phyloP scores from a whole-genome alignment of 225 moss, liverwort and hornwort species.

The Bryum argenteum region DNA sequence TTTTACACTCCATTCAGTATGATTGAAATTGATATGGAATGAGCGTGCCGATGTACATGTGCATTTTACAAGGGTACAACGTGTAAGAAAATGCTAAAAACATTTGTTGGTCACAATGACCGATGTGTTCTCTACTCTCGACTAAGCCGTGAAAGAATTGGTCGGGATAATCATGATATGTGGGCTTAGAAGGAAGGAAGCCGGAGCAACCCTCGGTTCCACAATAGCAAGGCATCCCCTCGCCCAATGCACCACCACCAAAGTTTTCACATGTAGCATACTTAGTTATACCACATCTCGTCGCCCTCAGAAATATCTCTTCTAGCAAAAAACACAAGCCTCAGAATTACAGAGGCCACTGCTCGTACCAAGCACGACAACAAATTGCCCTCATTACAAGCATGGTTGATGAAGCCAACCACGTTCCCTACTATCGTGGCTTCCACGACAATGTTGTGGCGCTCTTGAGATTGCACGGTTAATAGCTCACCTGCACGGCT shows the following conservation, averaged over 20 bases:
- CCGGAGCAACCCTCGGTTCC: slow-evolving; percentile 72
- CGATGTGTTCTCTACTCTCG: no score
- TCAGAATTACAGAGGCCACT: slow-evolving; percentile 75
- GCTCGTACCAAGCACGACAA: slow-evolving; percentile 70
- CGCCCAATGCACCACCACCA: slow-evolving; percentile 38
- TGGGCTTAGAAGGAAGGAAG: slow-evolving; percentile 62
- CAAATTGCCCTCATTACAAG: slow-evolving; percentile 89
- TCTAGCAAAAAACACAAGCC: slow-evolving; percentile 74
- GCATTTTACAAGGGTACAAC: no score
- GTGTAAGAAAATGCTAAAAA: no score
- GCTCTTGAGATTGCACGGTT: slow-evolving; percentile 59
- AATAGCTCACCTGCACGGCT: slow-evolving; percentile 70
- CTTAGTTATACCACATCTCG: slow-evolving; percentile 78
- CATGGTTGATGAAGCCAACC: slow-evolving; percentile 89
- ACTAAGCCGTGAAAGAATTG: no score
- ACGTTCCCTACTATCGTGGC: slow-evolving; percentile 81
- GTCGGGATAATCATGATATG: no score
- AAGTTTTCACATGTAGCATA: no score
- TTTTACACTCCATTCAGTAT: no score
- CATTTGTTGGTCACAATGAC: no score
- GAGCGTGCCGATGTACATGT: no score
- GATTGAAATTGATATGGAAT: no score
- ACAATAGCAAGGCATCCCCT: slow-evolving; percentile 65
- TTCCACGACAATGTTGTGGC: slow-evolving; percentile 81
- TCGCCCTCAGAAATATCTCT: slow-evolving; percentile 58